phyloP scores from a whole-genome alignment of 352 stramenopile genomes.

The Phytophthora cajani region DNA sequence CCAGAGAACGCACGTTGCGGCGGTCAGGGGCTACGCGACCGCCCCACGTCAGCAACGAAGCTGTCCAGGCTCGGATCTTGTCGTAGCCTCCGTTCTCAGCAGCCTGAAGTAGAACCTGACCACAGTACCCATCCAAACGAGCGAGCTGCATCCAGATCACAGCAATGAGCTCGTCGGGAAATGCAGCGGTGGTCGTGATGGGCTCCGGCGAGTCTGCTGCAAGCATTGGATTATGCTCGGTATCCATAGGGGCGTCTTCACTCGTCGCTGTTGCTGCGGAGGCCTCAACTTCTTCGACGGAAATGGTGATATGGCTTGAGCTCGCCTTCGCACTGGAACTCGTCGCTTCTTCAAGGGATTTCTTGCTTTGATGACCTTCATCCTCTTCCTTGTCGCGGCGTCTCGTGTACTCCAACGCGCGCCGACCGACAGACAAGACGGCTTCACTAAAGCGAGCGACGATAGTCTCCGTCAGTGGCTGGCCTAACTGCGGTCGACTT shows the following conservation, averaged over 20 bases:
- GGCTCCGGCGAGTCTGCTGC: slow-evolving; percentile 17
- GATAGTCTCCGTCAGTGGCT: slow-evolving; percentile 69
- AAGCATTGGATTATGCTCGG: slow-evolving; percentile 39
- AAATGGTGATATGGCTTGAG: slow-evolving; percentile 36
- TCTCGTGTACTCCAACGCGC: slow-evolving; percentile 61
- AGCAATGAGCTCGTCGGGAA: slow-evolving; percentile 72
- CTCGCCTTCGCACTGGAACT: slow-evolving; percentile 4
- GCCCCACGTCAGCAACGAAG: slow-evolving; percentile 80
- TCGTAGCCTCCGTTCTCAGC: slow-evolving; percentile 78
- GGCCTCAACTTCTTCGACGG: slow-evolving; percentile 19
- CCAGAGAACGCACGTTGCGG: slow-evolving; percentile 45
- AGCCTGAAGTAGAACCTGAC: slow-evolving; percentile 81
- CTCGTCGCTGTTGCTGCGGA: slow-evolving; percentile 5
- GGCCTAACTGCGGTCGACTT: slow-evolving; percentile 54
- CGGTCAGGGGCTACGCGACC: slow-evolving; percentile 46
- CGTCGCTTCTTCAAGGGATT: slow-evolving; percentile 9
- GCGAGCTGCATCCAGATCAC: slow-evolving; percentile 87
- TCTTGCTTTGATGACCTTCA: slow-evolving; percentile 10
- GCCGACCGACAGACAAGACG: slow-evolving; percentile 63
- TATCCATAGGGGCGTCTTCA: slow-evolving; percentile 17
- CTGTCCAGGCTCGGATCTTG: slow-evolving; percentile 82
- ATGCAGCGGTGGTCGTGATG: slow-evolving; percentile 37
- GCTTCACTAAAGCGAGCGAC: slow-evolving; percentile 70
- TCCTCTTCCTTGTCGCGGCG: slow-evolving; percentile 32
- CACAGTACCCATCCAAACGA: slow-evolving; percentile 82